These are phyloP conservation scores for Mucor indicus DNA, from an alignment of 371 early-diverging fungal species.

Conservation along the genomic window DNA sequence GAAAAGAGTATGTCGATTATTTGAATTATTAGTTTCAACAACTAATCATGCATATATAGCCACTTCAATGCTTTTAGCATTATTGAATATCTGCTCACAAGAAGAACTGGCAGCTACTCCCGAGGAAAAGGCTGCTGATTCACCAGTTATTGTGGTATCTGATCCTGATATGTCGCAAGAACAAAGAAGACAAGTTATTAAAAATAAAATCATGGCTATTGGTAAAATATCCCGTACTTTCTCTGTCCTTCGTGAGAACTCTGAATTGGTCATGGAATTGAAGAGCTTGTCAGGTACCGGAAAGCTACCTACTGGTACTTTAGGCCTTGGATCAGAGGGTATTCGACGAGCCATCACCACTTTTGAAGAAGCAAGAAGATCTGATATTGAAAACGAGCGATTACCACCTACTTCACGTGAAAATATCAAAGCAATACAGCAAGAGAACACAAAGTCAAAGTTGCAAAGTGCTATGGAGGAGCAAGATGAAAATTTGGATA, in stretches of 20 bases:
- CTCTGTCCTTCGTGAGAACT: conserved; percentile 84
- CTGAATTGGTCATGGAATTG: conserved; percentile 88
- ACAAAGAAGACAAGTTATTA: conserved; percentile 68
- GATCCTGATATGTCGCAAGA: conserved; percentile 34
- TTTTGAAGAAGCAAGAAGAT: conserved; percentile 89
- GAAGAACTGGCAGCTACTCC: conserved; percentile 58
- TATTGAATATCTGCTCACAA: conserved; percentile 89
- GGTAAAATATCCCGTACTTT: conserved; percentile 89
- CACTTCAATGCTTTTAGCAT: conserved; percentile 90
- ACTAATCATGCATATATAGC: conserved; percentile 43
- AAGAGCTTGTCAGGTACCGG: conserved; percentile 82
- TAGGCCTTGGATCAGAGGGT: conserved; percentile 89
- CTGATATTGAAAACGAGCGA: conserved; percentile 90
- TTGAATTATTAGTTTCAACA: background rate
- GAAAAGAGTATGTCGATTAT: conserved; percentile 79
- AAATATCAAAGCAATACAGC: conserved; percentile 31
- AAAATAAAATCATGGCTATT: conserved; percentile 89
- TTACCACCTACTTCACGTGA: conserved; percentile 76
- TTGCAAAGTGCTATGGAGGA: conserved; percentile 14
- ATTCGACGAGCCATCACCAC: conserved; percentile 82
- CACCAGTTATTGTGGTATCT: conserved; percentile 1
- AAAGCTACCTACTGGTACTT: conserved; percentile 77
- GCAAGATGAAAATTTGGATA: conserved; percentile 8
- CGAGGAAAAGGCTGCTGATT: conserved; percentile 15
- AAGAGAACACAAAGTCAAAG: conserved; percentile 44